A percentile compares a stretch with the other conserved stretches of the same genome.
These are phyloP conservation scores for Amanita brunnescens DNA, from an alignment of 768 basidiomycete species.

Conservation along the genomic window DNA sequence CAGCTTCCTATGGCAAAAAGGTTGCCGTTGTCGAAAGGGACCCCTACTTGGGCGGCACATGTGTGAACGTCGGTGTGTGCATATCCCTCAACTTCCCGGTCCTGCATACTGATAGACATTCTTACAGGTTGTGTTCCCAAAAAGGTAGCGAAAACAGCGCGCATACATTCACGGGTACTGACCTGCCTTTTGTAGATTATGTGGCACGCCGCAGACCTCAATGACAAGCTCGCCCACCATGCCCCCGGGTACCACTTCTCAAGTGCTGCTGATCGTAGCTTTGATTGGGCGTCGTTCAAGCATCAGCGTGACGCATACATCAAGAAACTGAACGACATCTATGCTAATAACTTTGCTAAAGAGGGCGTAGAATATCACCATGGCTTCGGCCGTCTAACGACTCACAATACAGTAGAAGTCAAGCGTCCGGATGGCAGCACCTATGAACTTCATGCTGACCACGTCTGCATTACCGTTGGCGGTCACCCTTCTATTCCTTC, in stretches of 20 bases:
- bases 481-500: conserved; percentile 75
- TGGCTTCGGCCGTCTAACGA: conserved; percentile 68
- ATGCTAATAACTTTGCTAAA: conserved; percentile 79
- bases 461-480: conserved; percentile 80
- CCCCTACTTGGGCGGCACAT: conserved; percentile 81
- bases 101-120: not conserved
- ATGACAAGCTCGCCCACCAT: conserved; percentile 76
- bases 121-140: conserved; percentile 88
- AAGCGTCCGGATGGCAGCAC: conserved; percentile 55
- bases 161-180: not conserved
- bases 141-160: conserved; percentile 43
- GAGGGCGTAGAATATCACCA: conserved; percentile 84
- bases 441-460: conserved; percentile 68
- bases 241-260: conserved; percentile 64
- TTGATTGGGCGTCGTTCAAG: conserved; percentile 90
- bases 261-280: conserved; percentile 49
- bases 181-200: conserved; percentile 55
- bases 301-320: conserved; percentile 95
- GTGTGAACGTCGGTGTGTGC: conserved; percentile 89
- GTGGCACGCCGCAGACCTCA: conserved; percentile 93
- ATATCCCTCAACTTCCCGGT: not conserved
- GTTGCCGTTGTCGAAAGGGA: conserved; percentile 82
- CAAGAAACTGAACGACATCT: conserved; percentile 79
- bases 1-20: conserved; percentile 87
- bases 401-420: conserved; percentile 65